phyloP scores from a whole-genome alignment of 1,284 basidiomycete species.

The Cryptococcus floricola region DNA sequence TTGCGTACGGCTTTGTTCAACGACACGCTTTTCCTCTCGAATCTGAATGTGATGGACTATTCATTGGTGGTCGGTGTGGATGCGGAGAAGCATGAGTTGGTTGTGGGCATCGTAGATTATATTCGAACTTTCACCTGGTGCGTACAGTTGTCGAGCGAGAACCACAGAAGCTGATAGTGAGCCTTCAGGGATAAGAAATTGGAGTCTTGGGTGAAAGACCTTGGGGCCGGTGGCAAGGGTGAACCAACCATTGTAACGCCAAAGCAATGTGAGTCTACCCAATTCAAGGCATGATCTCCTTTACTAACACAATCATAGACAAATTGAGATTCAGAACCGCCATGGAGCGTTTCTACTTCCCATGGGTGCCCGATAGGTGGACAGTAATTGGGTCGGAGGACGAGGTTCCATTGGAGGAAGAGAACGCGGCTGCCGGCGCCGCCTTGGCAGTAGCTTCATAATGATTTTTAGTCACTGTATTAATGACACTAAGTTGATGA shows the following conservation, averaged over 20 bases:
- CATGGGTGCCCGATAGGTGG: slow-evolving; percentile 48
- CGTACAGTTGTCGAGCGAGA: not conserved
- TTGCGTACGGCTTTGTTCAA: slow-evolving; percentile 86
- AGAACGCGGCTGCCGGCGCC: not conserved
- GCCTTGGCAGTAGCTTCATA: no score
- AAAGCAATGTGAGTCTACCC: slow-evolving; percentile 41
- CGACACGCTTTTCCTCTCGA: slow-evolving; percentile 85
- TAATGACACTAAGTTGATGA: no score
- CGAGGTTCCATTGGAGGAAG: slow-evolving; percentile 27
- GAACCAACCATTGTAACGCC: slow-evolving; percentile 88
- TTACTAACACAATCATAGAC: slow-evolving; percentile 50
- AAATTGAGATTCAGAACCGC: slow-evolving; percentile 81
- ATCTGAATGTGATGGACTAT: slow-evolving; percentile 99
- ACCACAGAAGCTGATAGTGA: not conserved
- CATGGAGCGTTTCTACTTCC: slow-evolving; percentile 81
- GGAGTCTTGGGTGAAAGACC: slow-evolving; percentile 95
- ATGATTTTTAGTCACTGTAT: no score
- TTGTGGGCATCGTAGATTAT: slow-evolving; percentile 86
- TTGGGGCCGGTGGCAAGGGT: slow-evolving; percentile 71
- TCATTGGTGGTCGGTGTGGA: slow-evolving; percentile 94
- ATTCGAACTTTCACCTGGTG: slow-evolving; percentile 42
- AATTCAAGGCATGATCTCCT: not conserved
- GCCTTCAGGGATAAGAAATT: slow-evolving; percentile 82
- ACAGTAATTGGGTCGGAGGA: slow-evolving; percentile 28
- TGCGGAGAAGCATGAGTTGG: slow-evolving; percentile 71